Base-by-base conservation (phyloP, 257 asterid species). In the Nemophila menziesii region DNA sequence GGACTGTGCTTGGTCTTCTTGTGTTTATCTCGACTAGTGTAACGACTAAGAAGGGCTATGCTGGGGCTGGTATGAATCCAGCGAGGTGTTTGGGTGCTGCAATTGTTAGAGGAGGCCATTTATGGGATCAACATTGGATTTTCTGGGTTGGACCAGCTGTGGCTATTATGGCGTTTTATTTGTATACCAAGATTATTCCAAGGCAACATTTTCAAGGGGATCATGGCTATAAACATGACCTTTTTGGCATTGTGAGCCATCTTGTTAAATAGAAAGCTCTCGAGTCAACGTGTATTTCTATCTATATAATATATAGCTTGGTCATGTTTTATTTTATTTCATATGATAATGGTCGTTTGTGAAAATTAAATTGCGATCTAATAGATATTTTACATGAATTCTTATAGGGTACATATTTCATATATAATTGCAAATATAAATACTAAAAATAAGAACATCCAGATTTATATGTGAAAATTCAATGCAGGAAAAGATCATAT, bases 31-130 rank as follows among this genome's bases (percentile, higher is more conserved):
- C 94, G 0, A 60, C 89, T 16, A 40, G 85, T 0, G 78, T 83
- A 8, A 77, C 90, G 3, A 58, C 64, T 23, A 74, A 70, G 56
- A 93, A 93, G 0, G 77, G 77, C 0, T 80, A 80, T 1, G 79
- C 69, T 2, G 95, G 95, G 3, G 93, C 93, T 0, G 95, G 90
- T 29, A 34, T 83, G 61, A 83, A 83, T 48, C 95, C 95, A 20
- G 93, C 95, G 0, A 47, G 92, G 68, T 83, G 95, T 48, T 39
- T 83, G 0, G 95, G 93, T 14, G 65, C 95, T 1, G 86, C 89
- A 10, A 20, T 77, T 1, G 93, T 80, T 4, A 64, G 93, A 39
- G 90, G 93, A 4, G 95, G 93, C 1, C 86, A 74, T 22, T 67
- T 83, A 0, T 77, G 92, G 95, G 50, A 77, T 15, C 86, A 77